These are phyloP conservation scores for Schoenoplectus tabernaemontani DNA, from an alignment of 202 grass and related monocot species.

Conservation along the genomic window DNA sequence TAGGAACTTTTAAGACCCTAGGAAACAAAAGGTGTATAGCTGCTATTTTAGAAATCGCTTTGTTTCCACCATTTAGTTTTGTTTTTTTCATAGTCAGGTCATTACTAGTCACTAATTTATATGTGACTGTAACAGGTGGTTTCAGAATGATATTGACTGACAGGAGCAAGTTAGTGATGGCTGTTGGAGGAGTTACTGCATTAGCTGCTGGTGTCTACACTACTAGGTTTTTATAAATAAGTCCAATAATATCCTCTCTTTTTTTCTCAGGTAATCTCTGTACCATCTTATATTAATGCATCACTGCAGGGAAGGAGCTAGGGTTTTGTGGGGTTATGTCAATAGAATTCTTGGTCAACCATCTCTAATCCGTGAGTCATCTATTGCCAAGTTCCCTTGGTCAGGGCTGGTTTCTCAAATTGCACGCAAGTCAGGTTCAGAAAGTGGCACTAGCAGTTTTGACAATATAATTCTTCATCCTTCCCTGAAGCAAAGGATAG, in stretches of 20 bases:
- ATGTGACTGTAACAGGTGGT: slow-evolving; percentile 46
- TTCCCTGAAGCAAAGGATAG: slow-evolving; percentile 71
- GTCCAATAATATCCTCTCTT: neutral
- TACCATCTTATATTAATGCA: slow-evolving; percentile 17
- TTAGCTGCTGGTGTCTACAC: slow-evolving; percentile 90
- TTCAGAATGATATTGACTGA: slow-evolving; percentile 69
- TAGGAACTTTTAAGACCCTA: slow-evolving; percentile 1
- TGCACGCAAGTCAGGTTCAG: slow-evolving; percentile 17
- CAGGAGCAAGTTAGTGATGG: slow-evolving; percentile 67
- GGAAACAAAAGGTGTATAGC: neutral
- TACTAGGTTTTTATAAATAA: slow-evolving; percentile 48
- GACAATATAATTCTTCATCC: slow-evolving; percentile 84
- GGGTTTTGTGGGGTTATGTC: slow-evolving; percentile 81
- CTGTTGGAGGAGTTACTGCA: slow-evolving; percentile 80
- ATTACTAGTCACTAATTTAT: neutral
- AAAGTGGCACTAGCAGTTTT: slow-evolving; percentile 27
- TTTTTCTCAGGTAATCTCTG: neutral
- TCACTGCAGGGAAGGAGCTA: slow-evolving; percentile 69
- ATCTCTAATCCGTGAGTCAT: slow-evolving; percentile 93
- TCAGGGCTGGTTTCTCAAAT: slow-evolving; percentile 38
- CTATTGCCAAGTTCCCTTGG: slow-evolving; percentile 71
- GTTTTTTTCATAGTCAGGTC: neutral
- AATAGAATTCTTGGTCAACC: slow-evolving; percentile 93
- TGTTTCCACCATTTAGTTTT: neutral
- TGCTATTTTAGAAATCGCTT: slow-evolving; percentile 1